Conservation (phyloP, 2,329 filamentous ascomycete genomes). For the Alternaria ethzedia region DNA sequence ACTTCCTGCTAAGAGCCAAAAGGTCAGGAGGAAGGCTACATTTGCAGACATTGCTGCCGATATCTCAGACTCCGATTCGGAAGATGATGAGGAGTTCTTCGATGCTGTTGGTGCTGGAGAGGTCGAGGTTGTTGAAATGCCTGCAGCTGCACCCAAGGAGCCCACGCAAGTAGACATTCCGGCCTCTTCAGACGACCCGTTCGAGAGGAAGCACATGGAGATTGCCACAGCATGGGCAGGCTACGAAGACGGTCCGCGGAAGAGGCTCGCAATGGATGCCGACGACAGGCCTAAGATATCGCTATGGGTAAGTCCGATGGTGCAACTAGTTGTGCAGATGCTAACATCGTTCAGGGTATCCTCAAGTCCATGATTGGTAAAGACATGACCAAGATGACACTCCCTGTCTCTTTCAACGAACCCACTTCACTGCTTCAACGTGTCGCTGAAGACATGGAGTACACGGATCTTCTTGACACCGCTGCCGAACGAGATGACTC, state of each 20-base stretch:
- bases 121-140: constrained; percentile 78
- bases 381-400: constrained; percentile 99
- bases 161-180: constrained; percentile 44
- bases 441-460: constrained; percentile 98
- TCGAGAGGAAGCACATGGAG: constrained; percentile 62
- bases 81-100: constrained; percentile 92
- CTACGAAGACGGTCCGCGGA: constrained; percentile 87
- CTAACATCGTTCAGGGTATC: constrained; percentile 70
- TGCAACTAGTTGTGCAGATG: background rate
- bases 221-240: constrained; percentile 82
- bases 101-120: constrained; percentile 94
- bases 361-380: constrained; percentile 99
- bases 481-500: constrained; percentile 86
- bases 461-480: constrained; percentile 87
- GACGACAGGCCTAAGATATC: constrained; percentile 94
- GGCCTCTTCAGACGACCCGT: constrained; percentile 53
- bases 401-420: constrained; percentile 98
- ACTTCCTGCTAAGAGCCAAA: constrained; percentile 17
- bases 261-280: constrained; percentile 82
- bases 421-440: constrained; percentile 94
- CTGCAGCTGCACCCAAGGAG: constrained; percentile 46
- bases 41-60: constrained; percentile 72
- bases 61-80: constrained; percentile 72
- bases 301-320: constrained; percentile 73
- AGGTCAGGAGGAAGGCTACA: constrained; percentile 65